Evolutionary conservation across 163 green algal genomes (phyloP).

Genomic region (Scenedesmus sp.): DNA sequence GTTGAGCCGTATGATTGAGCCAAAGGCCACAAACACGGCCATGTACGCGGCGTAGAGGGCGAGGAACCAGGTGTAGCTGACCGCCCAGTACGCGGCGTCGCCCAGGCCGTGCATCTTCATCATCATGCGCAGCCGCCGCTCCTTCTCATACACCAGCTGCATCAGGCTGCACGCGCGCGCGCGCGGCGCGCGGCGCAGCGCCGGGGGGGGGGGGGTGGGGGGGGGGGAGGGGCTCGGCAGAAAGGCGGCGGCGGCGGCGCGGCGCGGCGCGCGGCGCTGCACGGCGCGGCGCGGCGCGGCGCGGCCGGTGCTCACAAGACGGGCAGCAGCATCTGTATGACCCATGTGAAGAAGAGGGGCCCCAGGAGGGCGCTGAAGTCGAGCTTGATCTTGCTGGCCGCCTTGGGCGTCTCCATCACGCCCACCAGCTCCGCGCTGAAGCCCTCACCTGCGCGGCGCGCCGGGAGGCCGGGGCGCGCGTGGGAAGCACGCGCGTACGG

Average conservation of each 20-base stretch:
- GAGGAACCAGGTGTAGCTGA: slow-evolving; percentile 75
- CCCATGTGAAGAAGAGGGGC: slow-evolving; percentile 91
- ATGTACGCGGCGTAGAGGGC: slow-evolving; percentile 79
- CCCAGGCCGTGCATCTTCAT: slow-evolving; percentile 97
- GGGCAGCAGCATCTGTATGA: slow-evolving; percentile 87
- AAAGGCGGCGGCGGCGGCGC: too few species aligned
- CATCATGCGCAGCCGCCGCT: slow-evolving; percentile 90
- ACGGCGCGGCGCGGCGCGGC: too few species aligned
- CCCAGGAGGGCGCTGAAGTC: slow-evolving; percentile 91
- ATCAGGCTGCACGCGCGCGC: slow-evolving; percentile 54
- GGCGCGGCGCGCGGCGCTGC: too few species aligned
- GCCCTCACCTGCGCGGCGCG: slow-evolving; percentile 13
- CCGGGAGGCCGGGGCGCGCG: not conserved
- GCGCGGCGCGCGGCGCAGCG: not conserved
- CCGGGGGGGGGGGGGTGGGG: not conserved
- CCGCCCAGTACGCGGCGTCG: slow-evolving; percentile 75
- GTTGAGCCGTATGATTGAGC: slow-evolving; percentile 70
- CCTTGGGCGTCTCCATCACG: slow-evolving; percentile 83
- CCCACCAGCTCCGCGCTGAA: slow-evolving; percentile 64
- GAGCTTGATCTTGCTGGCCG: slow-evolving; percentile 69
- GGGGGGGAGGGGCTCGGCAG: too few species aligned
- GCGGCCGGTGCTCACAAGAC: slow-evolving; percentile 51
- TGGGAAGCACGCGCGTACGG: not conserved
- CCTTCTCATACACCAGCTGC: slow-evolving; percentile 94
- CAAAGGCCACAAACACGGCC: slow-evolving; percentile 81